phyloP scores from a whole-genome alignment of 2,329 filamentous ascomycete species.

The Penicillium sp. region DNA sequence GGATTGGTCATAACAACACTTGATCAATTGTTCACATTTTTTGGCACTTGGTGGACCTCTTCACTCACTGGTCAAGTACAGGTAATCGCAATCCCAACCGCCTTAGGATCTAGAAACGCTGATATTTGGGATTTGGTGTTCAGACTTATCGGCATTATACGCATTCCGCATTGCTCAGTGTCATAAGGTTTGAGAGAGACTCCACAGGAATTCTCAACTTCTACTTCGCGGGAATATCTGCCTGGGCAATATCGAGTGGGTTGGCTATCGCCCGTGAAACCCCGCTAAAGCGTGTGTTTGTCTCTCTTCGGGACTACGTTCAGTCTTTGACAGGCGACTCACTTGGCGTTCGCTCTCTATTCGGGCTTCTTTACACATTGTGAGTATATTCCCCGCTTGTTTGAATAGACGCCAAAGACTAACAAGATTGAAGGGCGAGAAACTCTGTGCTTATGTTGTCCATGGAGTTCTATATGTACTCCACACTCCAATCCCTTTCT shows the following conservation, averaged over 20 bases:
- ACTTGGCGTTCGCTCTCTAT: constrained; percentile 27
- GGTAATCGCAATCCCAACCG: constrained; percentile 26
- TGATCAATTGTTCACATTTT: constrained; percentile 43
- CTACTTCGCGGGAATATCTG: constrained; percentile 44
- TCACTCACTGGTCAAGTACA: constrained; percentile 40
- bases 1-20: constrained; percentile 43
- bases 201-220: constrained; percentile 37
- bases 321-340: constrained; percentile 27
- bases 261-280: constrained; percentile 41
- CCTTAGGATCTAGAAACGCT: background rate
- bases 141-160: constrained; percentile 44
- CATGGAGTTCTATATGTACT: constrained; percentile 45
- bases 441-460: constrained; percentile 39
- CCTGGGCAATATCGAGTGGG: constrained; percentile 39
- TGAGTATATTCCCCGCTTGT: constrained; percentile 21
- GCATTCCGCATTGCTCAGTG: constrained; percentile 36
- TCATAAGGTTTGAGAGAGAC: constrained; percentile 39
- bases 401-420: constrained; percentile 9
- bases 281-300: constrained; percentile 36
- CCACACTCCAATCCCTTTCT: constrained; percentile 44
- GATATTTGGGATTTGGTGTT: background rate
- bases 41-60: constrained; percentile 45
- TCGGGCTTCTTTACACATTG: constrained; percentile 30
- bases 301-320: constrained; percentile 29
- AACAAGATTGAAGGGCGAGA: constrained; percentile 34